Percentiles rank a stretch among this genome's conserved stretches.
These are phyloP conservation scores for Lactarius indigo DNA, from an alignment of 768 basidiomycete species.

Conservation along the genomic window DNA sequence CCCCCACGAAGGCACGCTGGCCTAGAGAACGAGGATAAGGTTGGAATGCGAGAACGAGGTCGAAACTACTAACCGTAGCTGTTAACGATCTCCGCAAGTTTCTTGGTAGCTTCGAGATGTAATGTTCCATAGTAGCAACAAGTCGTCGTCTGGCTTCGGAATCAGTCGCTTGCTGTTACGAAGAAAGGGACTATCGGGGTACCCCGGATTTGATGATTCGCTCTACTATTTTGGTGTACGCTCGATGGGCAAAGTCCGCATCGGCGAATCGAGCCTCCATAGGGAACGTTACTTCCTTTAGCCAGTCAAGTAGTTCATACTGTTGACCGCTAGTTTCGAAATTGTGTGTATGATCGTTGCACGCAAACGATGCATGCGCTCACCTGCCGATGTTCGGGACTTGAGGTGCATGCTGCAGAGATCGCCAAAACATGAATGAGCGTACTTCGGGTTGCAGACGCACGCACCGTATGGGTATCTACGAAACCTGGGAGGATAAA, in stretches of 20 bases:
- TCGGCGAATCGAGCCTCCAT: slow-evolving; percentile 76
- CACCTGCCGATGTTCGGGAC: slow-evolving; percentile 68
- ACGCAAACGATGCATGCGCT: slow-evolving; percentile 23
- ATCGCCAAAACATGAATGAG: not conserved
- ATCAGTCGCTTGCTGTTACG: not conserved
- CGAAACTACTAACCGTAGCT: slow-evolving; percentile 44
- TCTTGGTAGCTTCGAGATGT: slow-evolving; percentile 76
- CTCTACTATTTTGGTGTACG: slow-evolving; percentile 70
- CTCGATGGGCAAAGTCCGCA: slow-evolving; percentile 57
- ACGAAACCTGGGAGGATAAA: slow-evolving; percentile 87
- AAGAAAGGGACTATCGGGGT: slow-evolving; percentile 31
- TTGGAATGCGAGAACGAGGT: not conserved
- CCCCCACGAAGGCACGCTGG: slow-evolving; percentile 83
- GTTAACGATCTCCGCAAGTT: slow-evolving; percentile 72
- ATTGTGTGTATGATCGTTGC: not conserved
- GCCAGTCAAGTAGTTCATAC: slow-evolving; percentile 88
- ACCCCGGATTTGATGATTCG: slow-evolving; percentile 74
- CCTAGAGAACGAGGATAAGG: slow-evolving; percentile 38
- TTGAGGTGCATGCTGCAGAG: slow-evolving; percentile 72
- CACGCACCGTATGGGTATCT: slow-evolving; percentile 85
- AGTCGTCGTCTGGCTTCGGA: slow-evolving; percentile 71
- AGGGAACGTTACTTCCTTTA: slow-evolving; percentile 81
- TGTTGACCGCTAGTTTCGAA: slow-evolving; percentile 62
- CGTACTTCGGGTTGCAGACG: not conserved
- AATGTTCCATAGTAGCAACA: slow-evolving; percentile 88